Evolutionary conservation across 2,329 filamentous ascomycete species (phyloP).

Genomic region (Sodiomyces alkalinus): DNA sequence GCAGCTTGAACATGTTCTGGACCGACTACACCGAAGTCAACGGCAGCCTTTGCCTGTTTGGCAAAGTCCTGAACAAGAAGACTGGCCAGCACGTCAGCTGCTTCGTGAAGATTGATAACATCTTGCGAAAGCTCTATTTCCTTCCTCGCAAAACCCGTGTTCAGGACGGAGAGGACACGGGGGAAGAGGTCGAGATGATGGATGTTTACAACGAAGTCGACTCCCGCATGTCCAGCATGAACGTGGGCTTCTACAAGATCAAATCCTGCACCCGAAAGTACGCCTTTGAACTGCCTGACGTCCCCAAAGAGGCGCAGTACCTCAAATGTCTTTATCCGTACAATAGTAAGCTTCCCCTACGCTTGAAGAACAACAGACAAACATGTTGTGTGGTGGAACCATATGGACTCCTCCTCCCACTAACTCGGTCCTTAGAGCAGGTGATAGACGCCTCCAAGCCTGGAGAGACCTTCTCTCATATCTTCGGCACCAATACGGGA

Average conservation of each 20-base stretch:
- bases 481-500: conserved; percentile 86
- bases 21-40: conserved; percentile 89
- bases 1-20: conserved; percentile 91
- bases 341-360: conserved; percentile 44
- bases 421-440: too few species aligned
- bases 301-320: conserved; percentile 83
- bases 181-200: conserved; percentile 69
- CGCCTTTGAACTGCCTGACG: conserved; percentile 76
- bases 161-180: conserved; percentile 48
- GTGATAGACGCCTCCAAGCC: conserved; percentile 53
- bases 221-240: conserved; percentile 71
- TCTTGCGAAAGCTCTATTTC: conserved; percentile 84
- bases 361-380: conserved; percentile 4
- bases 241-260: conserved; percentile 82
- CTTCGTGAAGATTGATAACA: conserved; percentile 92
- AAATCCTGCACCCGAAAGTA: conserved; percentile 85
- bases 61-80: conserved; percentile 86
- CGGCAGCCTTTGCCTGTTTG: conserved; percentile 83
- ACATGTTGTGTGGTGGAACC: too few species aligned
- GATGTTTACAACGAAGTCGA: conserved; percentile 88
- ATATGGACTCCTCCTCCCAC: too few species aligned
- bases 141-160: conserved; percentile 56
- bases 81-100: conserved; percentile 70
- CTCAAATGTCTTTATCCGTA: conserved; percentile 95
- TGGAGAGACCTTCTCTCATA: conserved; percentile 84